phyloP scores from a whole-genome alignment of 2,329 filamentous ascomycete genomes.

The Xylariomycetidae sp. region DNA sequence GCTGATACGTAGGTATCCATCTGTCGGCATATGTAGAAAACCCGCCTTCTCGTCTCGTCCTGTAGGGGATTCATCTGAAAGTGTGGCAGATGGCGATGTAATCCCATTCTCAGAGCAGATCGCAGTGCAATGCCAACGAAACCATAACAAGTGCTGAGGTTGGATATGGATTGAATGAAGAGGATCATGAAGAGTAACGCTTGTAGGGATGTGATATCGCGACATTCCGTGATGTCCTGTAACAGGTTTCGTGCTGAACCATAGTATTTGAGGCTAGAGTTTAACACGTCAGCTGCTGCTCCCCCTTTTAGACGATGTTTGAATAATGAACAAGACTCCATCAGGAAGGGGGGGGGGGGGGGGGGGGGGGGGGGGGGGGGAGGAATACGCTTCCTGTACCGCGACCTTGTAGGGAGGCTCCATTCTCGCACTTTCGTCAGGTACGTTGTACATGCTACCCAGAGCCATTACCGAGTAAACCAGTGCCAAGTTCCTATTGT shows the following conservation, averaged over 20 bases:
- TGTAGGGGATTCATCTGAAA: conserved; percentile 59
- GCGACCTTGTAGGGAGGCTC: conserved; percentile 32
- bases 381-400: conserved; percentile 54
- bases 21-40: conserved; percentile 65
- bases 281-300: too few relatives aligned
- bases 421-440: conserved; percentile 17
- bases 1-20: conserved; percentile 69
- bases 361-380: too few relatives aligned
- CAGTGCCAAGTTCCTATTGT: conserved; percentile 55
- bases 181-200: conserved; percentile 75
- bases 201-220: conserved; percentile 70
- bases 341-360: too few relatives aligned
- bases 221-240: conserved; percentile 62
- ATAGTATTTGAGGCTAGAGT: conserved; percentile 72
- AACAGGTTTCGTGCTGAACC: conserved; percentile 62
- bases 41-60: conserved; percentile 56
- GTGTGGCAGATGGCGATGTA: conserved; percentile 68
- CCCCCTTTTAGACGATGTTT: too few relatives aligned
- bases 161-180: conserved; percentile 75
- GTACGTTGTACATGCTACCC: conserved; percentile 51
- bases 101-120: conserved; percentile 70
- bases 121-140: conserved; percentile 75
- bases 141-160: conserved; percentile 73
- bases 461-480: conserved; percentile 57
- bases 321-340: too few relatives aligned